Evolutionary conservation across 2,329 filamentous ascomycete species (phyloP), one percentile per base, ranked within the genome.

Genomic region (Ilyonectria mors-panacis): DNA sequence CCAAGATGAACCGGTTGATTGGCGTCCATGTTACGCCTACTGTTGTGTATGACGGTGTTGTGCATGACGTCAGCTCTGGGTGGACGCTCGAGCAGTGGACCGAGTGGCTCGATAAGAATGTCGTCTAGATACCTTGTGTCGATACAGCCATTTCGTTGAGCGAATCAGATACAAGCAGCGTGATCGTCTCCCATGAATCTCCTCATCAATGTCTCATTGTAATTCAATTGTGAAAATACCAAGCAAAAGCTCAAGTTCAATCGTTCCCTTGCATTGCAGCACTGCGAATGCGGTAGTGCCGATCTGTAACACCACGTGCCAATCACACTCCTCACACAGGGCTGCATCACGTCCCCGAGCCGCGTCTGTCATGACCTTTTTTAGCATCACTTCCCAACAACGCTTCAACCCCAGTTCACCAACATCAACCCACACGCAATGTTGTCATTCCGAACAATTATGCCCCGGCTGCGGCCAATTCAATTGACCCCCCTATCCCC

Each of bases 11-110:
- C 75, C 85, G 95, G 48, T 82, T 96, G 72, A 88, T 93, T 9
- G 93, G 95, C 13, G 89, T 97, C 48, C 95, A 98, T 83, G 94
- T 98, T 45, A 95, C 94, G 47, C 95, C 95, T 2, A 98, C 95
- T 0, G 94, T 95, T 21, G 86, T 97, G 56, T 95, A 97, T 79
- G 91, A 98, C 81, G 94, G 95, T 0, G 88, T 97, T 26, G 91
- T 97, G 56, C 93, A 93, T 76, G 89, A 92, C 57, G 93, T 97
- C 71, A 92, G 91, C 70, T 95, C 92, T 65, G 88, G 91, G 26
- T 98, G 94, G 89, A 91, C 88, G 1, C 85, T 85, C 73, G 89
- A 93, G 65, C 92, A 97, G 82, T 98, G 95, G 95, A 86, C 91
- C 77, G 91, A 94, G 81, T 98, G 92, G 92, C 80, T 97, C 78